These are phyloP conservation scores for Melaleuca alternifolia DNA, from an alignment of 345 rosid genomes.

Conservation along the genomic window DNA sequence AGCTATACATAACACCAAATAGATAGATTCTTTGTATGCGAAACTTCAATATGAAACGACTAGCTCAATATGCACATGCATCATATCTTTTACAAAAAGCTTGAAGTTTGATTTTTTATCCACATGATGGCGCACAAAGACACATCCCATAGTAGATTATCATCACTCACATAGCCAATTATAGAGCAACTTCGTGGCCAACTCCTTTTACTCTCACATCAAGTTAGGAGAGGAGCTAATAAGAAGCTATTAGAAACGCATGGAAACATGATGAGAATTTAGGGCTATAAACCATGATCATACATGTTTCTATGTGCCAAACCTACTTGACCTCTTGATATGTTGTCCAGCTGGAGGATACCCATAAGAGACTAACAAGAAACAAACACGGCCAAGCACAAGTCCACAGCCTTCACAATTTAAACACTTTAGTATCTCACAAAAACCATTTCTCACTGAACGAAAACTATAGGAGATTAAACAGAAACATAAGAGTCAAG, in stretches of 20 bases:
- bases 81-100: background rate
- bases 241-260: background rate
- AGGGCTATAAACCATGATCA: background rate
- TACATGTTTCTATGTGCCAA: background rate
- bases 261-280: background rate
- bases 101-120: background rate
- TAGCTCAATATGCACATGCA: background rate
- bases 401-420: background rate
- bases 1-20: background rate
- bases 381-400: background rate
- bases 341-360: background rate
- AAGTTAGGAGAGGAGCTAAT: background rate
- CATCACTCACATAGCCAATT: background rate
- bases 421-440: background rate
- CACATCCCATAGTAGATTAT: background rate
- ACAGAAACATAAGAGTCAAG: background rate
- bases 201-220: background rate
- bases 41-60: background rate
- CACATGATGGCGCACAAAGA: background rate
- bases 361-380: background rate
- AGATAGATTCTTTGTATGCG: background rate
- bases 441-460: background rate
- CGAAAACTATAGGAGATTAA: background rate
- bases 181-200: background rate
- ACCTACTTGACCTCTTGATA: background rate